Evolutionary conservation across 2,329 filamentous ascomycete genomes (phyloP), one percentile per base, ranked within the genome.

Genomic region (Penicillium olsonii): DNA sequence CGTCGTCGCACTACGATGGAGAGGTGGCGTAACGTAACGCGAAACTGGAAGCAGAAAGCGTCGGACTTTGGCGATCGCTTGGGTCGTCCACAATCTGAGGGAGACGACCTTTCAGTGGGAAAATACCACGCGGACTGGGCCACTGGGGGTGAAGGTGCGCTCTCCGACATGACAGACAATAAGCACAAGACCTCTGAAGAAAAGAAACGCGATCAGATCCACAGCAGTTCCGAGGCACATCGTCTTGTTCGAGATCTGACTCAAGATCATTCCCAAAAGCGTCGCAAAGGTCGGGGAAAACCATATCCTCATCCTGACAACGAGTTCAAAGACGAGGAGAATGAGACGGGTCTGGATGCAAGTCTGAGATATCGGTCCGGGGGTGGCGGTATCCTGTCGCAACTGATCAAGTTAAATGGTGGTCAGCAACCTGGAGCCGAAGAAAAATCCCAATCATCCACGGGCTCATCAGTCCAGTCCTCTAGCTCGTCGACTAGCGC

Each of bases 171-270:
- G 15, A 66, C 65, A 11, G 66, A 68, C 37, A 43, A 66, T 19
- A 67, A 65, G 20, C 52, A 62, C n/a, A 68, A 68, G 48, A 61
- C 56, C 12, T 55, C 63, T 27, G 60, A 68, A 33, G 51, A 62
- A 17, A 67, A 62, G 33, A 47, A 53, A 20, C 33, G 45, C 20
- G 41, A 67, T 3, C 63, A 69, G 26, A 56, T 42, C 1, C 52
- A 54, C 10, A 59, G 57, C 20, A 66, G 59, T 9, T 56, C 57
- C 4, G 67, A 69, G 38, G 67, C 67, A 2, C 65, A 68, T 39
- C 62, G 64, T 14, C 50, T 69, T 3, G 65, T 70, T 14, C 63
- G 66, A 4, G 65, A 67, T 12, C 29, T 69, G 38, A 65, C 61
- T 2, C 60, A 67, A 18, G 59, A 67, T 7, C 57, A 62, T 22